These are phyloP conservation scores for Rickenella mellea DNA, from an alignment of 768 basidiomycete species.

Conservation along the genomic window DNA sequence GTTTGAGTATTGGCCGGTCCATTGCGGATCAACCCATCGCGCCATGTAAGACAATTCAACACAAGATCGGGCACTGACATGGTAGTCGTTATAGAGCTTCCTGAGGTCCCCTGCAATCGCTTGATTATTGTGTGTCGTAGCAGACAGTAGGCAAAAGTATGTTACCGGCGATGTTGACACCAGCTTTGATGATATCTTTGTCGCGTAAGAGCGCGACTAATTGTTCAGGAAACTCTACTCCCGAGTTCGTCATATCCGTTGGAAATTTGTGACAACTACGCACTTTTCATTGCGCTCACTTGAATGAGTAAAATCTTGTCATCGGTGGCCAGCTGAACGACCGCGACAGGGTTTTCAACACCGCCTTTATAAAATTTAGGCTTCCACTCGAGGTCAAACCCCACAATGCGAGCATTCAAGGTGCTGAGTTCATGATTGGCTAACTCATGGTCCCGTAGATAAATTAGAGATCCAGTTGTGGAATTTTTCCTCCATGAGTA, in stretches of 20 bases:
- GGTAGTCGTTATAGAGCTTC: slow-evolving; percentile 46
- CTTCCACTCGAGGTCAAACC: slow-evolving; percentile 78
- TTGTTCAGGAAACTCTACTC: slow-evolving; percentile 41
- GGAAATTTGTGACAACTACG: slow-evolving; percentile 1
- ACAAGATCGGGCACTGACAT: slow-evolving; percentile 35
- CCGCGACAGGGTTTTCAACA: slow-evolving; percentile 56
- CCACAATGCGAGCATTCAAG: slow-evolving; percentile 23
- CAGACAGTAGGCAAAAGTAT: slow-evolving; percentile 1
- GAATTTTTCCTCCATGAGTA: slow-evolving; percentile 16
- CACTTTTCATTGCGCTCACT: slow-evolving; percentile 47
- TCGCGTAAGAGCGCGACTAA: slow-evolving; percentile 45
- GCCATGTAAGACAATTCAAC: slow-evolving; percentile 68
- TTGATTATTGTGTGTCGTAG: too few relatives aligned
- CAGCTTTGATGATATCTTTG: slow-evolving; percentile 50
- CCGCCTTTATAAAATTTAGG: slow-evolving; percentile 47
- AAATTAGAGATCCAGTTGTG: slow-evolving; percentile 15
- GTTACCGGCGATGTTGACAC: slow-evolving; percentile 30
- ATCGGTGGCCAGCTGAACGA: slow-evolving; percentile 60
- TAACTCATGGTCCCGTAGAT: slow-evolving; percentile 23
- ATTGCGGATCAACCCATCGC: slow-evolving; percentile 58
- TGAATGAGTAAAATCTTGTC: slow-evolving; percentile 56
- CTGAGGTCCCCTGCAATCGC: slow-evolving; percentile 52
- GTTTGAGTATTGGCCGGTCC: slow-evolving; percentile 61
- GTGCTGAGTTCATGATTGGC: slow-evolving; percentile 14
- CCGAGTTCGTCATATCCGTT: not conserved